Evolutionary conservation across 345 rosid species (phyloP).

Genomic region (Camelina hispida): DNA sequence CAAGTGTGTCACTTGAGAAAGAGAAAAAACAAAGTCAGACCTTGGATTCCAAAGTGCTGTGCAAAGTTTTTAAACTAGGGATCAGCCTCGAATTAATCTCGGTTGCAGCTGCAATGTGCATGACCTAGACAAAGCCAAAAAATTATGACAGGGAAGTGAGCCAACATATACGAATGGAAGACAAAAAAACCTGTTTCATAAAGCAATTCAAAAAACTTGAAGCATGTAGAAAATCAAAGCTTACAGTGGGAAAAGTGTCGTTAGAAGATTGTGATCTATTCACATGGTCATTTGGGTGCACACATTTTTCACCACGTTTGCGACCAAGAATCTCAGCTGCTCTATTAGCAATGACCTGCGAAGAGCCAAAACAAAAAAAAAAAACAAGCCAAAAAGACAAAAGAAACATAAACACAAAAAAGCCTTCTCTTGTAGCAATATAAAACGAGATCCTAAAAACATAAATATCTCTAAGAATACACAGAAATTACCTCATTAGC

Average conservation of each 20-base stretch:
- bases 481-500: conserved; percentile 82
- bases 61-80: conserved; percentile 76
- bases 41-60: conserved; percentile 74
- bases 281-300: conserved; percentile 98
- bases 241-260: conserved; percentile 96
- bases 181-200: neutral
- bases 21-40: conserved; percentile 51
- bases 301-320: conserved; percentile 81
- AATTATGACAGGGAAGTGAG: conserved; percentile 13
- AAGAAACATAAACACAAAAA: neutral
- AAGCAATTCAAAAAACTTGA: neutral
- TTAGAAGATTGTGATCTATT: conserved; percentile 96
- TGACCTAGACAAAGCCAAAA: conserved; percentile 60
- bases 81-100: conserved; percentile 87
- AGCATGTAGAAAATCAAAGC: conserved; percentile 32
- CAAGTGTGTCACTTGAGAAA: conserved; percentile 12
- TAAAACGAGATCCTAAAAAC: neutral
- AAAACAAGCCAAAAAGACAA: neutral
- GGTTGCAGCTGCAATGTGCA: conserved; percentile 96
- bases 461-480: neutral
- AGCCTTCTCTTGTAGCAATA: neutral
- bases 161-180: neutral
- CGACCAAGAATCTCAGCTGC: conserved; percentile 97
- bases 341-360: conserved; percentile 94
- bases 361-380: neutral